Percentiles rank a stretch among this genome's conserved stretches.
Evolutionary conservation across 2,329 filamentous ascomycete genomes (phyloP).

Genomic region (Arthrobotrys entomopaga): DNA sequence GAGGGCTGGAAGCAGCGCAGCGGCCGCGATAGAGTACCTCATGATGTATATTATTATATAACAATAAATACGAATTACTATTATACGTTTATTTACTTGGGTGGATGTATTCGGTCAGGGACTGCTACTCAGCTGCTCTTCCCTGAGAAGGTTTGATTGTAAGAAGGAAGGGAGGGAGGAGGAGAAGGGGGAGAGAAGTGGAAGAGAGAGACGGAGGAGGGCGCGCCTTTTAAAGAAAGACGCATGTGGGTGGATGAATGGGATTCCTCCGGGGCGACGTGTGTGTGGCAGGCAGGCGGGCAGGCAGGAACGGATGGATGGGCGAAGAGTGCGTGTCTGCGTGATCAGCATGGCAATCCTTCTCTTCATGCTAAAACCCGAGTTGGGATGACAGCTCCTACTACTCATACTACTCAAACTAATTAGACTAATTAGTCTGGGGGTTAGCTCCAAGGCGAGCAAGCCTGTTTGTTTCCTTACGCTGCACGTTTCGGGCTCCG

Average conservation of each 20-base stretch:
- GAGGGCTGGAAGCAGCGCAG: constrained; percentile 56
- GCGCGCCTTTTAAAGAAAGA: constrained; percentile 37
- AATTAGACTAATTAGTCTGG: too few relatives aligned
- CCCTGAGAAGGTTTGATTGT: constrained; percentile 2
- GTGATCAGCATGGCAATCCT: constrained; percentile 32
- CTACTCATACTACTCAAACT: background rate
- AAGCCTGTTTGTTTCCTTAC: constrained; percentile 13
- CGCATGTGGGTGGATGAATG: too few relatives aligned
- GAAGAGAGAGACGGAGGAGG: constrained; percentile 12
- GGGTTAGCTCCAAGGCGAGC: background rate
- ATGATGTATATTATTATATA: constrained; percentile 40
- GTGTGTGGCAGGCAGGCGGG: constrained; percentile 13
- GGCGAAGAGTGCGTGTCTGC: constrained; percentile 22
- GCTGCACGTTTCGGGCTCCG: constrained; percentile 32
- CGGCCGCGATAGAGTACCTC: constrained; percentile 58
- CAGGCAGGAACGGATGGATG: background rate
- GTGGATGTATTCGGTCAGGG: background rate
- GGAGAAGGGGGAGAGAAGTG: constrained; percentile 30
- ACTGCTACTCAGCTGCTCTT: constrained; percentile 26
- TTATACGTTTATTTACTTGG: background rate
- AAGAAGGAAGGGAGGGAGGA: constrained; percentile 42
- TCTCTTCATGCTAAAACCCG: background rate
- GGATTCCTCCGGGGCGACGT: constrained; percentile 18
- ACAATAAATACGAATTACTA: background rate
- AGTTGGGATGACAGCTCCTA: background rate